Base-by-base conservation (phyloP, 495 filamentous ascomycete species). In the Stereocaulon alpinum region DNA sequence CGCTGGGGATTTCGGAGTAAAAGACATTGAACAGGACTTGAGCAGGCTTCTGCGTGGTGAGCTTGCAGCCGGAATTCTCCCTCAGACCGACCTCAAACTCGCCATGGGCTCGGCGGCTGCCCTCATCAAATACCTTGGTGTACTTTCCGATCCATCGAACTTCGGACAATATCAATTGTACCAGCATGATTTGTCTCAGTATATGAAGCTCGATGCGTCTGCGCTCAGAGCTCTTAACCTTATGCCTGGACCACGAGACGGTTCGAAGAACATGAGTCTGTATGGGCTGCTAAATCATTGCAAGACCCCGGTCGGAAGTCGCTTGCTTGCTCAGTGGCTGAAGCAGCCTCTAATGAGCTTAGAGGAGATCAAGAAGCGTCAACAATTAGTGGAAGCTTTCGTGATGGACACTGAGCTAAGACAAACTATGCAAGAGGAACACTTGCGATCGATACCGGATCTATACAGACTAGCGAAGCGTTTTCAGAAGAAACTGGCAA, bases 361-460 rank as follows among this genome's bases (percentile, higher is more conserved):
- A 54, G 76, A 80, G 14, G 91, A 95, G 60, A 97, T 99, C 61
- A 85, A 95, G 68, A 87, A 87, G 66, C 80, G 93, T 22, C 93
- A 97, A 66, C 89, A 93, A 69, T 78, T 99, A 17, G 94, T 99
- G 0, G 93, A 97, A 67, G 91, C 91, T 1, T 97, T 99, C 71
- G 86, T 91, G 18, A 83, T 85, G 57, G 90, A 96, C 65, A 99
- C 93, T 0, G 92, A 95, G 69, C 77, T 99, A 32, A 80, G 94
- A 15, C 93, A 97, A 74, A 95, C 86, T 0, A 94, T 99, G 86
- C 93, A 99, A 73, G 93, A 99, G 70, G 90, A 95, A 65, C 93
- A 99, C 67, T 76, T 99, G 34, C 84, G 89, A 37, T 89, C 89
- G 0, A 92, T 99, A 32, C 94, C 93, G 11, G 93, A 99, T 71